These are phyloP conservation scores for Microdochium nivale DNA, from an alignment of 2,329 filamentous ascomycete species.

Conservation along the genomic window DNA sequence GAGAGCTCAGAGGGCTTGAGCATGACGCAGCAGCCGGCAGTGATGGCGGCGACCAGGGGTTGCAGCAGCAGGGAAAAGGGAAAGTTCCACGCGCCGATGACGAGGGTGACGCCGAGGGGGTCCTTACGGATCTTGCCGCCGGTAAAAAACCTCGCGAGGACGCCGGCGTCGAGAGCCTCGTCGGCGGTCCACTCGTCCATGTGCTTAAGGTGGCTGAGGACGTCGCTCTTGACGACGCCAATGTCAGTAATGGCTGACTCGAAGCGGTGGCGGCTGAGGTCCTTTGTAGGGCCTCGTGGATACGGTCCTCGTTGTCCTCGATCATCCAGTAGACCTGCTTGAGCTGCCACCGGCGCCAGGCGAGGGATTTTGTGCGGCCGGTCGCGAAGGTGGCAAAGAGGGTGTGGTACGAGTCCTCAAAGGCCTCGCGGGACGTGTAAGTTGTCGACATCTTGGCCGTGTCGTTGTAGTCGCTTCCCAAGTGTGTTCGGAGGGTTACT, in stretches of 20 bases:
- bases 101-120: constrained; percentile 31
- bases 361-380: constrained; percentile 23
- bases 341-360: constrained; percentile 31
- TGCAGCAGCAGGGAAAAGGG: constrained; percentile 27
- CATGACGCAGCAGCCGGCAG: constrained; percentile 27
- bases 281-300: constrained; percentile 22
- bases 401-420: background rate
- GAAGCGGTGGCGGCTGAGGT: constrained; percentile 24
- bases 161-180: constrained; percentile 15
- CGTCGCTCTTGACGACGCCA: constrained; percentile 20
- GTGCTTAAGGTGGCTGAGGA: constrained; percentile 25
- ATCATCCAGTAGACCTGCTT: constrained; percentile 32
- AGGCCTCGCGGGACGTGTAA: background rate
- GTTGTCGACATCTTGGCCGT: background rate
- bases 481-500: background rate
- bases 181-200: constrained; percentile 30
- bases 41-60: constrained; percentile 31
- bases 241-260: constrained; percentile 24
- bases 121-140: constrained; percentile 28
- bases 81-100: constrained; percentile 38
- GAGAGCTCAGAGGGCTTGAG: constrained; percentile 36
- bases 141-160: constrained; percentile 20
- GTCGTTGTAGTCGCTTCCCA: background rate
- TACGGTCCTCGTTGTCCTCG: constrained; percentile 25
- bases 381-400: constrained; percentile 14